Evolutionary conservation across 257 asterid species (phyloP).

Genomic region (Solanum lycopersicoides): DNA sequence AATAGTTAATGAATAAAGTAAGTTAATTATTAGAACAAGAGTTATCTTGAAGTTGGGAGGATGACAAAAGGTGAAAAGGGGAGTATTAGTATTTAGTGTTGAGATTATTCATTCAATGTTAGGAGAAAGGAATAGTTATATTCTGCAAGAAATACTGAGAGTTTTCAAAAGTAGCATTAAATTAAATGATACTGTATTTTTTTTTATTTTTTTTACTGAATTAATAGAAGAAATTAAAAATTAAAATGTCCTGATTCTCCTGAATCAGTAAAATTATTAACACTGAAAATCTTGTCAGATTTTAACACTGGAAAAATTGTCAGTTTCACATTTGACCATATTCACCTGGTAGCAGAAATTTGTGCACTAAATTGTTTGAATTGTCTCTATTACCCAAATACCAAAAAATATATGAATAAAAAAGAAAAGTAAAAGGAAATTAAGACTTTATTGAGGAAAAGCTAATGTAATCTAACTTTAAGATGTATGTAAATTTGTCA

Average conservation of each 20-base stretch:
- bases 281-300: neutral
- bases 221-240: neutral
- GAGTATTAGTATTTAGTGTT: neutral
- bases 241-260: conserved; percentile 1
- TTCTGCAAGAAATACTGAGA: neutral
- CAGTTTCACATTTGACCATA: neutral
- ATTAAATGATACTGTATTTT: neutral
- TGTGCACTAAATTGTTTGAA: neutral
- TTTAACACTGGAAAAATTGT: neutral
- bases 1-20: neutral
- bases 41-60: neutral
- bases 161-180: neutral
- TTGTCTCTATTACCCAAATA: neutral
- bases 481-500: neutral
- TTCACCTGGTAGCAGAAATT: neutral
- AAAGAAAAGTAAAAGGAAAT: neutral
- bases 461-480: neutral
- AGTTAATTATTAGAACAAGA: neutral
- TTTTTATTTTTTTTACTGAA: too few relatives aligned
- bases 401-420: neutral
- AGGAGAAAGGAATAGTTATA: neutral
- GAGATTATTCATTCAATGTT: neutral
- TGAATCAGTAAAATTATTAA: neutral
- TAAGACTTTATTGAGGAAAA: neutral
- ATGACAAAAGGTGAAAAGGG: neutral